Evolutionary conservation across 495 filamentous ascomycete genomes (phyloP).

Genomic region (Staphylotrichum longicolle): DNA sequence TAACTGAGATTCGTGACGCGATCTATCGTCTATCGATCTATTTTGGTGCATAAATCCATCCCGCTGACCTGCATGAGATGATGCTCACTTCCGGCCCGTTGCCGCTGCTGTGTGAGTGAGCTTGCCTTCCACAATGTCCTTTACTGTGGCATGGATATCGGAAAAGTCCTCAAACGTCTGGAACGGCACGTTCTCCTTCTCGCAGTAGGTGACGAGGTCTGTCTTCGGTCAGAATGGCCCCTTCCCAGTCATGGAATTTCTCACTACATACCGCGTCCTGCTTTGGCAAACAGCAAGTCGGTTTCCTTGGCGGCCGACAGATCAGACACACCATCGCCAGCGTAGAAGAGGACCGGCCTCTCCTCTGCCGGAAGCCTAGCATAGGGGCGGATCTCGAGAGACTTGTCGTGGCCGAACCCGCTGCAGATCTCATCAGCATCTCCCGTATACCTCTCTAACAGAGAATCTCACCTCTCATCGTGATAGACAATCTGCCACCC

Average conservation of each 20-base stretch:
- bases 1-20: not conserved
- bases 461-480: slow-evolving; percentile 65
- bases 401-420: slow-evolving; percentile 92
- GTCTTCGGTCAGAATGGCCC: slow-evolving; percentile 7
- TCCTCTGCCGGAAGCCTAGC: slow-evolving; percentile 61
- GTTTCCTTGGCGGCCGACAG: slow-evolving; percentile 85
- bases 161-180: slow-evolving; percentile 77
- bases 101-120: slow-evolving; percentile 46
- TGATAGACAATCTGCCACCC: slow-evolving; percentile 88
- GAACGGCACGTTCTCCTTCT: slow-evolving; percentile 73
- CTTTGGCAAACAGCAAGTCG: slow-evolving; percentile 87
- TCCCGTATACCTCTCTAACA: not conserved
- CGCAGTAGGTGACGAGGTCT: slow-evolving; percentile 83
- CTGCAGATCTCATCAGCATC: slow-evolving; percentile 40
- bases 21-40: slow-evolving; percentile 43
- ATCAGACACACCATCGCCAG: slow-evolving; percentile 87
- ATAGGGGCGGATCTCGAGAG: slow-evolving; percentile 79
- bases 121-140: slow-evolving; percentile 67
- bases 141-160: slow-evolving; percentile 67
- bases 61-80: slow-evolving; percentile 8
- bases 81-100: slow-evolving; percentile 29
- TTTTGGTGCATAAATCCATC: not conserved
- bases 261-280: slow-evolving; percentile 66
- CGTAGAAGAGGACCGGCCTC: slow-evolving; percentile 79
- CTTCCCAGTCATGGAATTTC: too few relatives aligned